Base-by-base conservation (phyloP, 495 filamentous ascomycete species). In the Podospora conica region DNA sequence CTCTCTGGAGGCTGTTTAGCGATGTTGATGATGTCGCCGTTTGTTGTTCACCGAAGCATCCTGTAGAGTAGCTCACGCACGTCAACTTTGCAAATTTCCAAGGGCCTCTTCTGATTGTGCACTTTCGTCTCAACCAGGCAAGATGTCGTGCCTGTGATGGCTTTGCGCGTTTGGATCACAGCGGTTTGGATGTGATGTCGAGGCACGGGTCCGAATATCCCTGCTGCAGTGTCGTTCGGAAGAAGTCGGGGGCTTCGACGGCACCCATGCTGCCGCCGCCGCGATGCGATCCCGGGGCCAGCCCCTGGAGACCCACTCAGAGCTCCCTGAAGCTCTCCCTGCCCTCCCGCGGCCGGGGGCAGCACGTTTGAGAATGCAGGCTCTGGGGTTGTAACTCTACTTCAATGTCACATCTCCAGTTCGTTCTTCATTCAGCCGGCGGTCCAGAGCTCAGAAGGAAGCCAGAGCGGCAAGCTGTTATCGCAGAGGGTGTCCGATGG, bases 211-310 rank as follows among this genome's bases (percentile, higher is more conserved):
- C 55, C 22, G 22, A 27, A 9, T 15, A 8, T 10, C 21, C 25
- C 12, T 56, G 21, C 55, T 56, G 55, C 21, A 25, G 55, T 25
- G 55, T 57, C 55, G 9, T 25, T 71, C 69, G 69, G 69, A 23
- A 68, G 62, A 67, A 71, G 56, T 71, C 69, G 69, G 69, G 69
- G 61, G 22, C 33, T 60, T 68, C 60, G 58, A 60, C 22, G 57
- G 58, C 60, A 66, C 66, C 60, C 66, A 68, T 66, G 63, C 55
- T 31, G 21, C 12, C 7, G 29, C 29, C 12, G 29, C 29, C 29
- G 29, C 29, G 29, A n/a, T 11, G 29, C 9, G 9, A 31, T 61
- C n/a, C n/a, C n/a, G 48, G 61, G 57, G 21, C 68, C 21, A 54
- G 53, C 66, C 66, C 69, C 64, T 66, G 66, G 59, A 53, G 21